Evolutionary conservation across 2,329 filamentous ascomycete genomes (phyloP), one percentile per base, ranked within the genome.

Genomic region (Alternaria rosae): DNA sequence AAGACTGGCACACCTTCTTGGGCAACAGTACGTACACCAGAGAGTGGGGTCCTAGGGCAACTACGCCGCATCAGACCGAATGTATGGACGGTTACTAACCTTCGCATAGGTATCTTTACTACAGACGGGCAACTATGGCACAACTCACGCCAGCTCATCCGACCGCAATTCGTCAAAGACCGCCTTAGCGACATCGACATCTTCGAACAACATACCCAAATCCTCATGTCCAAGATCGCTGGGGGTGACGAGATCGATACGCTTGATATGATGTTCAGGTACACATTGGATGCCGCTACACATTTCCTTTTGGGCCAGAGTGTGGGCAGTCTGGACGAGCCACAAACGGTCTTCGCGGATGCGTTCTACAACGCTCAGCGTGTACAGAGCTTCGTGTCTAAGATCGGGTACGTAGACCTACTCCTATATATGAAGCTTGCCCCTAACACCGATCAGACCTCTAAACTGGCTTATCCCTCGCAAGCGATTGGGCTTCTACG

Each of bases 131-230:
- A 88, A 25, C 81, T 85, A 54, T 97, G 94, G 94, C 92, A 94
- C 69, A 85, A 86, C 58, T 93, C 90, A 54, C 86, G 94, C n/a
- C 89, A 92, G 67, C 84, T 97, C 62, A 89, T 97, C 65, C 86
- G 93, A 3, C 93, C 94, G 0, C 92, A 96, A 73, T 97, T 97
- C 79, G 89, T 93, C 73, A 91, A 91, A 70, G 91, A 96, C 73
- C 91, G 93, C 20, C 87, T 97, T 35, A 91, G 90, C 66, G 92
- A 97, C 77, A 81, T 97, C 62, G 85, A 92, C 54, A 89, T 90
- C 61, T 94, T 97, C 75, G 94, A 97, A 80, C 83, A 84, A 21
- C 93, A 97, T 75, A 86, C 94, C 23, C 85, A 92, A 72, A 86
- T 88, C 0, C 83, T 97, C n/a, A 87, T 96, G 76, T 82, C 84